A percentile compares a stretch with the other conserved stretches of the same genome.
phyloP scores from a whole-genome alignment of 2,329 filamentous ascomycete species.

The Cryphonectria parasitica region DNA sequence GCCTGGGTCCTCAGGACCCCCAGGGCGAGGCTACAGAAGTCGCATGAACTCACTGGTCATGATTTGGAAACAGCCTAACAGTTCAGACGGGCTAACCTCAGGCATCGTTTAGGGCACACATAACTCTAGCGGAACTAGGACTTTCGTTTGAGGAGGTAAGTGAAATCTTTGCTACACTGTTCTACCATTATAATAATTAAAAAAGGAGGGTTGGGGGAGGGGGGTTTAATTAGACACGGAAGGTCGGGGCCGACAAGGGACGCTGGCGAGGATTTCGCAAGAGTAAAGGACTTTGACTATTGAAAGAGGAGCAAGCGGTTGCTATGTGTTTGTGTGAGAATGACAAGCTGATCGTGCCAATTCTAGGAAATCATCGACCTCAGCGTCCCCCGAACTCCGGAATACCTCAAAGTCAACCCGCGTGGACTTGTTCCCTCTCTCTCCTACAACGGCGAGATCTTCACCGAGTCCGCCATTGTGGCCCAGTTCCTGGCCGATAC shows the following conservation, averaged over 20 bases:
- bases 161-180: not conserved
- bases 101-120: slow-evolving; percentile 63
- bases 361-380: slow-evolving; percentile 69
- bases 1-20: slow-evolving; percentile 54
- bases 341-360: not conserved
- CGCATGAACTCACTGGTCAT: not conserved
- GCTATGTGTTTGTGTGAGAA: not conserved
- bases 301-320: not conserved
- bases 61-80: not conserved
- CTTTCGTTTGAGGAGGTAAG: slow-evolving; percentile 65
- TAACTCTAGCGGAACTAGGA: slow-evolving; percentile 68
- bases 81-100: not conserved
- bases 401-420: slow-evolving; percentile 79
- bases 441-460: slow-evolving; percentile 66
- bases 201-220: not conserved
- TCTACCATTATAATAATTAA: not conserved
- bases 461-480: slow-evolving; percentile 77
- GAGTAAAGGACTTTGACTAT: too few species aligned
- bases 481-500: slow-evolving; percentile 71
- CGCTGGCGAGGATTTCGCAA: too few species aligned
- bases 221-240: not conserved
- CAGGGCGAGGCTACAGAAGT: slow-evolving; percentile 39
- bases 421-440: slow-evolving; percentile 77
- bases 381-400: slow-evolving; percentile 66
- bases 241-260: too few species aligned